Evolutionary conservation across 441 rosid species (phyloP), one percentile per base, ranked within the genome.

Genomic region (Omphalea diandra): DNA sequence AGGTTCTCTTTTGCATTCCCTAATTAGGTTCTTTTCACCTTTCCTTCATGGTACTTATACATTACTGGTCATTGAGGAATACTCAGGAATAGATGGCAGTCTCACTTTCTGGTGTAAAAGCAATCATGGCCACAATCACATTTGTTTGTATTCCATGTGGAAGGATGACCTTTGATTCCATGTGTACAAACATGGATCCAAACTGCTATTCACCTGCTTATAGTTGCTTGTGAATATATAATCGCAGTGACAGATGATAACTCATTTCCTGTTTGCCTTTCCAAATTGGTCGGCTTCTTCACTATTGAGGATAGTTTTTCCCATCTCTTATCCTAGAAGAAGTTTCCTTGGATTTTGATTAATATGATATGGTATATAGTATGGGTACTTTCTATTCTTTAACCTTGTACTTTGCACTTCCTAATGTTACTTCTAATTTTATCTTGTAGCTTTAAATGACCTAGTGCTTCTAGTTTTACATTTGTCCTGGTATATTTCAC

Each of bases 21-120:
- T 49, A 49, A 41, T 9, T 49, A 49, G 24, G 57, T 53, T 57
- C 62, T 57, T 57, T 57, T 29, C 62, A 57, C 62, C 40, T 57
- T 57, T 57, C 22, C 62, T 40, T 57, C n/a, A 31, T 3, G 38
- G 62, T 57, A 57, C 62, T 31, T 55, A 22, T 57, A 57, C 20
- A n/a, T n/a, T n/a, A n/a, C n/a, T n/a, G n/a, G n/a, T n/a, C n/a
- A n/a, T n/a, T n/a, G n/a, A n/a, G n/a, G n/a, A n/a, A n/a, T n/a
- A n/a, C n/a, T n/a, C n/a, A n/a, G n/a, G n/a, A n/a, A n/a, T n/a
- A n/a, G n/a, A n/a, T n/a, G n/a, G n/a, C n/a, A n/a, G n/a, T n/a
- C n/a, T n/a, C n/a, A n/a, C n/a, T n/a, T n/a, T n/a, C n/a, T n/a
- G n/a, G n/a, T n/a, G n/a, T n/a, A n/a, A n/a, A n/a, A n/a, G n/a